Evolutionary conservation across 1,284 basidiomycete species (phyloP), one percentile per base, ranked within the genome.

Genomic region (Melampsora americana): DNA sequence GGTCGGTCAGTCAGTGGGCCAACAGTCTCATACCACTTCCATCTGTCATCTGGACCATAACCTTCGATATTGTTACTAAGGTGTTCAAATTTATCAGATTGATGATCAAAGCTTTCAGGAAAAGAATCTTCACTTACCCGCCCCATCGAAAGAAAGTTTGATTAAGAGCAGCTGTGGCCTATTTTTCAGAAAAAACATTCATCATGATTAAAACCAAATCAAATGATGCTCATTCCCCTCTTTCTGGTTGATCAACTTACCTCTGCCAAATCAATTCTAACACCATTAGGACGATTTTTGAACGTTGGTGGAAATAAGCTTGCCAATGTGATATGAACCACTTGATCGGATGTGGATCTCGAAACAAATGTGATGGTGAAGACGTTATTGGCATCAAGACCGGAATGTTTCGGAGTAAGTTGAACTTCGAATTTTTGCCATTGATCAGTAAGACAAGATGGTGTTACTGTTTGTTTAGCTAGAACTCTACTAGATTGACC

Each of bases 251-350:
- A 26, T 23, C 60, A 35, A 62, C 60, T 14, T 11, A 62, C 60
- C 60, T 62, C 60, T 18, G 28, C 60, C 32, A 62, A 62, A 62
- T 62, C 60, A 23, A 30, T 35, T 32, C 60, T 20, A 7, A 62
- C 60, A 4, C 60, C 60, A 62, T 62, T 62, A 5, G 26, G 28
- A 23, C 60, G 26, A 35, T 62, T 62, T 28, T 62, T 62, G 28
- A 35, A 62, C 1, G 60, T 62, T 4, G 60, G 60, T 32, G 28
- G 28, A 35, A 30, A 30, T 16, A 62, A 35, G 7, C 20, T 20
- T 5, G 28, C 32, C 7, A 62, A 16, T 2, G 60, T 62, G 32
- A 62, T 20, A 20, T 62, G 60, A 5, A 62, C 20, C 5, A 62
- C 60, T 28, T 56, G 9, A 28, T n/a, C 12, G 1, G 5, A 16